Conservation (phyloP, 371 early-diverging fungal genomes). For the Mortierella sp. region DNA sequence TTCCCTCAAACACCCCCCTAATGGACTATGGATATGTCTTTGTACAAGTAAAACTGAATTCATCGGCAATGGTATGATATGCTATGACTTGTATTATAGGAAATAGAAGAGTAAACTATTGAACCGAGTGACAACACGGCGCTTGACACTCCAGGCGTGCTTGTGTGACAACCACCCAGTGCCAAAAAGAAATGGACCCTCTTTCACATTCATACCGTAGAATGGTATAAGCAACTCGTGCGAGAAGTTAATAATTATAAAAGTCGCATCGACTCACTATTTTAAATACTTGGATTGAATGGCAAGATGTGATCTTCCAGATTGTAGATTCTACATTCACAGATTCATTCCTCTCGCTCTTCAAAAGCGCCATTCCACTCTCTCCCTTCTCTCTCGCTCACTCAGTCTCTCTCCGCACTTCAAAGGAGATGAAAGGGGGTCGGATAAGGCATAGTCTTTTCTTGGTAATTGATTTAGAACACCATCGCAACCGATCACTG, state of each 20-base stretch:
- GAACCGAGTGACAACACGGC: neutral
- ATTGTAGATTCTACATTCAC: neutral
- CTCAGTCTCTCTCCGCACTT: neutral
- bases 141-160: too few relatives aligned
- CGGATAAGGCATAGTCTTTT: neutral
- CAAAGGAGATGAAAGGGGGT: conserved; percentile 4
- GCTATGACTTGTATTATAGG: too few relatives aligned
- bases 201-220: too few relatives aligned
- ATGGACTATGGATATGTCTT: neutral
- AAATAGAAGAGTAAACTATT: neutral
- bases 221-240: too few relatives aligned
- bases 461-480: neutral
- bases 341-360: neutral
- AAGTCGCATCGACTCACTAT: neutral
- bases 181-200: too few relatives aligned
- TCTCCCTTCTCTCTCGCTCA: neutral
- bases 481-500: neutral
- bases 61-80: conserved; percentile 1
- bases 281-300: neutral
- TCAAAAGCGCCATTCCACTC: neutral
- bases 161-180: too few relatives aligned
- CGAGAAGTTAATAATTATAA: too few relatives aligned
- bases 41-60: neutral
- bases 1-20: neutral
- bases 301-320: neutral